These are phyloP conservation scores for Nigrospora sphaerica DNA, from an alignment of 2,329 filamentous ascomycete species.

Conservation along the genomic window DNA sequence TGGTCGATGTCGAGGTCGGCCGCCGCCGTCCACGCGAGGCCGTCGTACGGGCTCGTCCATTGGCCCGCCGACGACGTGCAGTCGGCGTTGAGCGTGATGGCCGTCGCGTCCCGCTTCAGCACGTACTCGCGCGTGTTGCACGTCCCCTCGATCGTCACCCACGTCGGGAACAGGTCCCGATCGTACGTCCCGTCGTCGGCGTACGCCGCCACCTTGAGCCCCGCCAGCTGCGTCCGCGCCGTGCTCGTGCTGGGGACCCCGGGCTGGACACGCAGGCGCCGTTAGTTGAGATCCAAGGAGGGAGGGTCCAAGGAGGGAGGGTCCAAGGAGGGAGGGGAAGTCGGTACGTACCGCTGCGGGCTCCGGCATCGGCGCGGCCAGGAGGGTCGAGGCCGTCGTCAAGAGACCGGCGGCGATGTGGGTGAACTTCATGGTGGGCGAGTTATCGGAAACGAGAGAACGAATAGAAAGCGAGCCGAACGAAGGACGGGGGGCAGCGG, in stretches of 20 bases:
- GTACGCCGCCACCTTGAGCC: constrained; percentile 49
- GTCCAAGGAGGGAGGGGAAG: not conserved
- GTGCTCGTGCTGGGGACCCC: constrained; percentile 53
- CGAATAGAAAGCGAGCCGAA: not conserved
- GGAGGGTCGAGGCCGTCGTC: constrained; percentile 13
- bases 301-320: not conserved
- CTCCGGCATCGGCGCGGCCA: constrained; percentile 12
- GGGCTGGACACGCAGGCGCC: constrained; percentile 28
- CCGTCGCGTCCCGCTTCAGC: constrained; percentile 64
- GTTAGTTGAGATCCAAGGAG: not conserved
- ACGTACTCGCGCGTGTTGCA: constrained; percentile 72
- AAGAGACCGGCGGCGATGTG: constrained; percentile 14
- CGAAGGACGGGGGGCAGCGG: too few species aligned
- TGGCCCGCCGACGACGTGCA: constrained; percentile 60
- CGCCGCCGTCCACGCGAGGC: constrained; percentile 59
- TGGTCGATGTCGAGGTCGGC: constrained; percentile 77
- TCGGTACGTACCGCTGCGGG: not conserved
- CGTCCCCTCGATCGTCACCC: constrained; percentile 55
- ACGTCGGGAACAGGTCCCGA: constrained; percentile 64
- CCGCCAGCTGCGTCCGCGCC: constrained; percentile 51
- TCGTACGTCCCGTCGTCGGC: constrained; percentile 51
- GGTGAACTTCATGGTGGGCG: constrained; percentile 15
- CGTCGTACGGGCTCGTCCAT: constrained; percentile 71
- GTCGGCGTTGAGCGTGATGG: constrained; percentile 48
- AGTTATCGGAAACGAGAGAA: not conserved